Evolutionary conservation across 2,329 filamentous ascomycete species (phyloP), one percentile per base, ranked within the genome.

Genomic region (Onygenales sp.): DNA sequence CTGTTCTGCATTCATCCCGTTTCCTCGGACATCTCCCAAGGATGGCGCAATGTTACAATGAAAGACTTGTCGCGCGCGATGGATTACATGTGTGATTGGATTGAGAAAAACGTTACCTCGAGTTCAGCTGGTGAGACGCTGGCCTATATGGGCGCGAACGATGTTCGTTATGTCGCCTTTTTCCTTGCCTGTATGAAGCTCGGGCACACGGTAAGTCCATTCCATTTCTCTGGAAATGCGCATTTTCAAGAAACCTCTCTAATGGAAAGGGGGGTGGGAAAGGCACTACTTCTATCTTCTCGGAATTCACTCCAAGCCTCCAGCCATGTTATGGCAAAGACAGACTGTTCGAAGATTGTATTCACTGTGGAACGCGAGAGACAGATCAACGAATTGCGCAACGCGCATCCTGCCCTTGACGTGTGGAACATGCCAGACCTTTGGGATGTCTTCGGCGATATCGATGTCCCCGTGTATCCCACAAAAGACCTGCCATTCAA

Each of bases 171-270:
- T 44, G 39, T 36, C 4, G 50, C 49, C 4, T 57, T 61, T 34
- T 44, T 58, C 1, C 49, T 60, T 21, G 60, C 59, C 6, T 60
- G 59, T 21, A 58, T 56, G 51, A 56, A 58, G 52, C 39, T 49
- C 45, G 13, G 54, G 33, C 40, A 61, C 31, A 51, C 34, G 4
- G 60, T 60, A 52, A 52, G 52, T 17, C 17, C 36, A 8, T n/a
- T 8, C 31, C 7, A 8, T 32, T 54, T 13, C 31, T 7, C 13
- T 34, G 47, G 34, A 70, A 60, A 55, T 74, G 71, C 45, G 69
- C 70, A 46, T 53, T 49, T 21, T 21, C 27, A 49, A 10, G 11
- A 34, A 52, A 39, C 1, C 65, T 63, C 11, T n/a, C 42, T 52
- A 36, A 52, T 17, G 45, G n/a, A 31, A 45, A 31, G 21, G 11